Conservation (phyloP, 495 filamentous ascomycete species). For the Penicillium paxilli region DNA sequence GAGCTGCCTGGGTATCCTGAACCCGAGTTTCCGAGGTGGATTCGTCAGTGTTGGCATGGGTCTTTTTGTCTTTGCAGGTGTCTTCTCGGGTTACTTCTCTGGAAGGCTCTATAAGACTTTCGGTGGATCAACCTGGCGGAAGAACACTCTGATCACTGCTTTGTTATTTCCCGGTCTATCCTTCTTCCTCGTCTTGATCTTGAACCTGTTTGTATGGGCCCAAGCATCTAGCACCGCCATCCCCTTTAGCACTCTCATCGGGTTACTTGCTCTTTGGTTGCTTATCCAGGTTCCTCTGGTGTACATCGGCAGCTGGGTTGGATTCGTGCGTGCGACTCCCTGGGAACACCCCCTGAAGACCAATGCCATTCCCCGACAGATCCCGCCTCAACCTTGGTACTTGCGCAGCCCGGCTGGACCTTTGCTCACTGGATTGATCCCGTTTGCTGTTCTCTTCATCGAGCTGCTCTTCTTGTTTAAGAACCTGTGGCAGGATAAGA, state of each 20-base stretch:
- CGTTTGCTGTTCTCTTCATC: slow-evolving; percentile 92
- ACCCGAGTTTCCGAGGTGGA: slow-evolving; percentile 88
- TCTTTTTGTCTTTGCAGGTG: slow-evolving; percentile 83
- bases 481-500: slow-evolving; percentile 90
- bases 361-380: slow-evolving; percentile 67
- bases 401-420: slow-evolving; percentile 60
- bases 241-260: slow-evolving; percentile 81
- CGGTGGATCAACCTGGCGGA: slow-evolving; percentile 74
- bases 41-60: slow-evolving; percentile 87
- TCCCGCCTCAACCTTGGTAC: slow-evolving; percentile 83
- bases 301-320: slow-evolving; percentile 80
- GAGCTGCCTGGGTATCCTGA: slow-evolving; percentile 79
- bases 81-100: slow-evolving; percentile 93
- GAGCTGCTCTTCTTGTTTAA: slow-evolving; percentile 92
- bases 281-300: slow-evolving; percentile 89
- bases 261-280: slow-evolving; percentile 79
- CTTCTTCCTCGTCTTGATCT: slow-evolving; percentile 75
- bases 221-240: slow-evolving; percentile 90
- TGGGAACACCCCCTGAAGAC: slow-evolving; percentile 93
- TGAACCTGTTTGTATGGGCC: slow-evolving; percentile 93
- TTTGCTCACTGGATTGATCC: slow-evolving; percentile 77
- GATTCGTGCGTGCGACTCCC: slow-evolving; percentile 61
- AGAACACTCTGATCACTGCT: slow-evolving; percentile 82
- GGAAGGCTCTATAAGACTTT: slow-evolving; percentile 84
- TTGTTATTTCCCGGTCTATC: slow-evolving; percentile 81